Conservation (phyloP, 148 eudicot genomes). For the Rhododendron ferrugineum region DNA sequence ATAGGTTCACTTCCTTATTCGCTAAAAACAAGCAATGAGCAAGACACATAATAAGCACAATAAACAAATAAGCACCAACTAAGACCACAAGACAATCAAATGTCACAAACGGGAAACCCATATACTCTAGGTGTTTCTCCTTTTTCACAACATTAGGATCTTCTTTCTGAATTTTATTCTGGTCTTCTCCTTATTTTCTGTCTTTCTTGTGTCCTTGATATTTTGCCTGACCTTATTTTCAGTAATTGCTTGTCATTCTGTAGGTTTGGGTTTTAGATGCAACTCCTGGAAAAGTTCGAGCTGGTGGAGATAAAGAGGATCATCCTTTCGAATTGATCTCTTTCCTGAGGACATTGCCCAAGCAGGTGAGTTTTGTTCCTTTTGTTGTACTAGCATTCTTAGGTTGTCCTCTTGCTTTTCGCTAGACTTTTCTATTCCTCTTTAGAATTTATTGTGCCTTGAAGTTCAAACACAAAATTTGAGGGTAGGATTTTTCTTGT, state of each 20-base stretch:
- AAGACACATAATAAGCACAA: neutral
- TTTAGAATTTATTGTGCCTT: neutral
- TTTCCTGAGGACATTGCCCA: conserved; percentile 56
- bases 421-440: neutral
- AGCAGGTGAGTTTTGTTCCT: conserved; percentile 43
- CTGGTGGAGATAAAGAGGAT: conserved; percentile 84
- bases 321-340: conserved; percentile 83
- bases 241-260: neutral
- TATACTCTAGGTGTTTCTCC: neutral
- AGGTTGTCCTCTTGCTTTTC: neutral
- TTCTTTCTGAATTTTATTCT: neutral
- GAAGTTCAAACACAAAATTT: neutral
- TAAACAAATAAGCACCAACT: neutral
- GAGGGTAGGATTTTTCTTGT: neutral
- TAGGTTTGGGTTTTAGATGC: conserved; percentile 96
- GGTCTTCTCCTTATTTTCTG: neutral
- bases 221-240: neutral
- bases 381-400: neutral
- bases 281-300: conserved; percentile 87
- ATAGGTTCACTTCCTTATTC: neutral
- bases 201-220: neutral
- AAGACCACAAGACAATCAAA: neutral
- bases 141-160: neutral
- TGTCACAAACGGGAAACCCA: neutral
- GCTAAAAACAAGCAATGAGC: neutral